These are phyloP conservation scores for Puccinia novopanici DNA, from an alignment of 1,284 basidiomycete genomes.

Conservation along the genomic window DNA sequence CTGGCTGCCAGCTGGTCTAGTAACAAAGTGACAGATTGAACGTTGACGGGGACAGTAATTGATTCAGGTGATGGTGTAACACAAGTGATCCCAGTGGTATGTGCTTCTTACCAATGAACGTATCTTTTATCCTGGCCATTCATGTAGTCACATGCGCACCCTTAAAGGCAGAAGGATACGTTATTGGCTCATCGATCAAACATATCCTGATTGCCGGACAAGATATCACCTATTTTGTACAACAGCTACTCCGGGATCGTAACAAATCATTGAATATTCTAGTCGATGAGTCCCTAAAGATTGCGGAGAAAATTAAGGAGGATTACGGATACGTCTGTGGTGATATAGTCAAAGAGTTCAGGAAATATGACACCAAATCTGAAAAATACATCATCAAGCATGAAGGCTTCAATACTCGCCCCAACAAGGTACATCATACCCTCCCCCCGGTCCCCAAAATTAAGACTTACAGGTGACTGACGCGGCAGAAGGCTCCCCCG, in stretches of 20 bases:
- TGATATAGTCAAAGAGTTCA: slow-evolving; percentile 98
- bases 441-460: background rate
- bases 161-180: slow-evolving; percentile 81
- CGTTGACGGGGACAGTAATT: slow-evolving; percentile 91
- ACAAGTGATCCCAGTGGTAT: slow-evolving; percentile 85
- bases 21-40: slow-evolving; percentile 85
- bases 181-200: slow-evolving; percentile 98
- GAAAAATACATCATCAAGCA: slow-evolving; percentile 94
- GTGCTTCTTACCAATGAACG: background rate
- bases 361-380: slow-evolving; percentile 95
- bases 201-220: slow-evolving; percentile 97
- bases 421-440: slow-evolving; percentile 72
- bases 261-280: slow-evolving; percentile 87
- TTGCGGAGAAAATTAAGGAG: slow-evolving; percentile 95
- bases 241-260: slow-evolving; percentile 92
- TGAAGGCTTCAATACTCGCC: slow-evolving; percentile 89
- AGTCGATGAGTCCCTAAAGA: slow-evolving; percentile 90
- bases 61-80: slow-evolving; percentile 99
- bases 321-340: slow-evolving; percentile 98
- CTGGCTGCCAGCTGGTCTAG: slow-evolving; percentile 97
- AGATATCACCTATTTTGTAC: slow-evolving; percentile 95
- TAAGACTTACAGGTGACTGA: no score
- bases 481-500: background rate
- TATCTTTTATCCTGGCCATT: background rate
- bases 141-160: background rate